Base-by-base conservation (phyloP, 805 yeast species). In the Suhomyces xylopsoci region DNA sequence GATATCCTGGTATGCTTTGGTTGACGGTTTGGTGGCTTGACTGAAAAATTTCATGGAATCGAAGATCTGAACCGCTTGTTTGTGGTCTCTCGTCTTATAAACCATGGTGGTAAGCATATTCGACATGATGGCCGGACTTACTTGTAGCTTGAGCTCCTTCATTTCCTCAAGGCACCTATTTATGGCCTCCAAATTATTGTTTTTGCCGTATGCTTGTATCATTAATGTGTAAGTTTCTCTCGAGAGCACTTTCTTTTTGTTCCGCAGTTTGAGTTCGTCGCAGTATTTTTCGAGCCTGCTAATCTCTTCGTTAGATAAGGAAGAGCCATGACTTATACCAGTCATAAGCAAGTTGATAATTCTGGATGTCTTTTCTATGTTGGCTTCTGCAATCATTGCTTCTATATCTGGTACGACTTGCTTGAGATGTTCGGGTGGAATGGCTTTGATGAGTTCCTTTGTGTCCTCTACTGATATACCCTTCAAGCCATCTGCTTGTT, bases 21-120 rank as follows among this genome's bases (percentile, higher is more conserved):
- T 62, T 47, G 84, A 87, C 0, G 98, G 97, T 48, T 81, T 78
- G 14, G 91, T 82, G 25, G 74, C 71, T 4, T 74, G 62, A 0
- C 94, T 83, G 58, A 87, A 66, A 65, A 89, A 93, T 64, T 90
- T 93, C 91, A 94, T 84, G 55, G 90, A 82, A 58, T 87, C 90
- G 68, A 94, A 94, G 2, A 88, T 73, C 45, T 83, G 83, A 51
- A 81, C 79, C 0, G 96, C 96, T 55, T 86, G 83, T 15, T 73
- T 66, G 55, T 76, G 81, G 51, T 81, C 80, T 52, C 63, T 71
- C 49, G 76, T 62, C 50, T 81, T 76, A 54, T 73, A 75, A 6
- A 84, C 82, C 61, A 87, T 82, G 22, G 88, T 76, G 55, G 85
- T 84, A 42, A 89, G 62, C 6, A 87, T 75, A 41, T 82, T 81